Percentiles rank a stretch among this genome's conserved stretches.
Evolutionary conservation across 2,329 filamentous ascomycete genomes (phyloP).

Genomic region (Colletotrichum tropicale): DNA sequence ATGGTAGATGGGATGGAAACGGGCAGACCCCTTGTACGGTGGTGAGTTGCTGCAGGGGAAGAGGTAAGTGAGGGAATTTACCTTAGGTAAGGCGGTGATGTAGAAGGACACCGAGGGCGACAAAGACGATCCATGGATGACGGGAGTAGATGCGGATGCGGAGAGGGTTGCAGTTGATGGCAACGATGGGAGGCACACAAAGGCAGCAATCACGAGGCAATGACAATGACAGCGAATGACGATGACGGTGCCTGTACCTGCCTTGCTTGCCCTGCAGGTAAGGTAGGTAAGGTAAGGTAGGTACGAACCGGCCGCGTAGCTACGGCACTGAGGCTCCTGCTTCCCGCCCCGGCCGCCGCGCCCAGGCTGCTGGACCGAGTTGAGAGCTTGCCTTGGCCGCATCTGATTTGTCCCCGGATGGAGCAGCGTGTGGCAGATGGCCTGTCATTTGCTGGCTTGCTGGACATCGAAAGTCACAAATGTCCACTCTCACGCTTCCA

Average conservation of each 20-base stretch:
- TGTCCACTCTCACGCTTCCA: neutral
- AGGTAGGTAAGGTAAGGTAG: neutral
- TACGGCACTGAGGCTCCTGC: constrained; percentile 11
- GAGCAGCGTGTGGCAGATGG: constrained; percentile 9
- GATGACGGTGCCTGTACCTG: neutral
- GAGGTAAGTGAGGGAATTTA: neutral
- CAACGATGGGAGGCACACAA: neutral
- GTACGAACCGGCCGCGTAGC: constrained; percentile 13
- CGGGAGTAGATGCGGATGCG: neutral
- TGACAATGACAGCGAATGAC: neutral
- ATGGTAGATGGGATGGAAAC: neutral
- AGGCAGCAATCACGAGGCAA: neutral
- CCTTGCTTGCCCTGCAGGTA: neutral
- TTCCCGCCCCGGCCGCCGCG: neutral
- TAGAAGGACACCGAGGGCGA: neutral
- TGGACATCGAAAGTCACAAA: neutral
- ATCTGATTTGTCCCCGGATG: constrained; percentile 5
- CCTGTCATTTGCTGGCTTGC: constrained; percentile 11
- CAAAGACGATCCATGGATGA: neutral
- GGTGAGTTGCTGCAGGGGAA: constrained; percentile 2
- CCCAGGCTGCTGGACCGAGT: constrained; percentile 6
- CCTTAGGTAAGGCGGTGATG: neutral
- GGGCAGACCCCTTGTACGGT: neutral
- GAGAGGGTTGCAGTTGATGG: neutral
- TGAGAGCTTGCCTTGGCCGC: neutral